phyloP scores from a whole-genome alignment of 306 rosid genomes.

The Cicer cuneatum region DNA sequence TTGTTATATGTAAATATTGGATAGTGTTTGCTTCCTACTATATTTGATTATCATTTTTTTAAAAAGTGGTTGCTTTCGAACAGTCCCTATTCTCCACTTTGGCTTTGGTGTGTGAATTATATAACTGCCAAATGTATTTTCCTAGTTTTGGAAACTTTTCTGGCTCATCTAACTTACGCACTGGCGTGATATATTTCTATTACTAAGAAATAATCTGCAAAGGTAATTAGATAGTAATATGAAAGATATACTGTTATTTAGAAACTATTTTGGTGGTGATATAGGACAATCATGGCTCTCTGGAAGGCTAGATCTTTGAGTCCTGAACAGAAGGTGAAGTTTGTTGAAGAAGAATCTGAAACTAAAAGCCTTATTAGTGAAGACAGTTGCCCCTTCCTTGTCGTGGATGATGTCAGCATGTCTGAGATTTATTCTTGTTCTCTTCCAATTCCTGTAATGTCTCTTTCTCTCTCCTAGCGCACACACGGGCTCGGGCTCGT shows the following conservation, averaged over 20 bases:
- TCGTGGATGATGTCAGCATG: slow-evolving; percentile 81
- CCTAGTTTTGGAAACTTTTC: not conserved
- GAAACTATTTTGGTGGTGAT: slow-evolving; percentile 50
- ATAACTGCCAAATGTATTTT: slow-evolving; percentile 4
- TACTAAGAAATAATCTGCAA: slow-evolving; percentile 16
- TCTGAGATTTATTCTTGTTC: slow-evolving; percentile 74
- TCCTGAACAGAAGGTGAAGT: slow-evolving; percentile 92
- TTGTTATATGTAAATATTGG: slow-evolving; percentile 9
- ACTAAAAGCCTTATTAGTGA: slow-evolving; percentile 71
- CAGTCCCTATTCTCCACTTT: slow-evolving; percentile 1
- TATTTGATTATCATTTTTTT: slow-evolving; percentile 23
- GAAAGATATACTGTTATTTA: slow-evolving; percentile 38
- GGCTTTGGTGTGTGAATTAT: slow-evolving; percentile 21
- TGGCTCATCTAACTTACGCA: slow-evolving; percentile 13
- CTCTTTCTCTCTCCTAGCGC: slow-evolving; percentile 40
- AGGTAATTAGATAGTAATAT: slow-evolving; percentile 19
- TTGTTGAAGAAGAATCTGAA: slow-evolving; percentile 86
- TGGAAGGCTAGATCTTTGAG: slow-evolving; percentile 98
- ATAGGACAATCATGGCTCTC: slow-evolving; percentile 92
- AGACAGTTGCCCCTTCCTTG: slow-evolving; percentile 75
- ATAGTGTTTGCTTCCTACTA: slow-evolving; percentile 1
- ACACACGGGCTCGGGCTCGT: not conserved
- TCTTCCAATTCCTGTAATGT: slow-evolving; percentile 72
- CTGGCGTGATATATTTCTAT: slow-evolving; percentile 6
- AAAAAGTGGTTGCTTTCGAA: slow-evolving; percentile 11